Percentiles rank a stretch among this genome's conserved stretches.
phyloP scores from a whole-genome alignment of 2,329 filamentous ascomycete genomes.

The Cladophialophora immunda region DNA sequence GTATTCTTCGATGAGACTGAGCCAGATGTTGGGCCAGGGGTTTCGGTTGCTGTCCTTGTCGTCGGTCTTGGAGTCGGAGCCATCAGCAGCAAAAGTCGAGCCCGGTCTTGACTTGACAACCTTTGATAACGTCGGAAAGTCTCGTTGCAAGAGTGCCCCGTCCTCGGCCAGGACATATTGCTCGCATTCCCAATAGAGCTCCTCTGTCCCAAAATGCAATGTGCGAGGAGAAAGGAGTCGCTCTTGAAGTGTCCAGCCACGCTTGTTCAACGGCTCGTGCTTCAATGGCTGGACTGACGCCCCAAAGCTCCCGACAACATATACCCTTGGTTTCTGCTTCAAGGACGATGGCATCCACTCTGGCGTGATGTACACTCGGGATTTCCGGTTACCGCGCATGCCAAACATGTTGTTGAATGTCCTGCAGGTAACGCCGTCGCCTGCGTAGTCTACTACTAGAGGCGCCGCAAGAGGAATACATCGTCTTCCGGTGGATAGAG shows the following conservation, averaged over 20 bases:
- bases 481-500: background rate
- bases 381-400: background rate
- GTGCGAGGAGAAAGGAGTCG: background rate
- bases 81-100: background rate
- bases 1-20: background rate
- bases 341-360: conserved; percentile 1
- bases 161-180: conserved; percentile 2
- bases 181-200: conserved; percentile 5
- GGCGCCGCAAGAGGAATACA: background rate
- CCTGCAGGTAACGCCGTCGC: background rate
- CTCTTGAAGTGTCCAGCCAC: conserved; percentile 4
- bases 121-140: background rate
- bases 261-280: conserved; percentile 3
- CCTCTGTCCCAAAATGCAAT: background rate
- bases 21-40: background rate
- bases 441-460: background rate
- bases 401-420: conserved; percentile 2
- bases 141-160: background rate
- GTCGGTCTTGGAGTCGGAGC: background rate
- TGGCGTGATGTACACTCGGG: background rate
- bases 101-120: background rate
- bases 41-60: background rate
- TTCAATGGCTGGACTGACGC: background rate
- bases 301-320: background rate
- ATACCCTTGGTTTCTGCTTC: conserved; percentile 4